phyloP scores from a whole-genome alignment of 1,284 basidiomycete species.

The Psilocybe mexicana region DNA sequence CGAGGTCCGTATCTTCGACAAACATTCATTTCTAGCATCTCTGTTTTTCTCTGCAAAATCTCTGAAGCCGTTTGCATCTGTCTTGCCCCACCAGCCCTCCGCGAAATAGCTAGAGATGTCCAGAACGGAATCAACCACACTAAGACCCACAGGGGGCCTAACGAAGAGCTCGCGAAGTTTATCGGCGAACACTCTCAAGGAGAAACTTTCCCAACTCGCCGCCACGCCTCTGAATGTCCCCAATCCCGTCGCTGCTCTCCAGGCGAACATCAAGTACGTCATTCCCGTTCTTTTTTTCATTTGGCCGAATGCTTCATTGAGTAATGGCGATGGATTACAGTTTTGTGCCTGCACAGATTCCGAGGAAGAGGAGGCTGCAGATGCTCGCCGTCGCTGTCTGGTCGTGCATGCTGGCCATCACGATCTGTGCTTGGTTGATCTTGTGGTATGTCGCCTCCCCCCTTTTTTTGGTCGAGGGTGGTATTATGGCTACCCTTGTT shows the following conservation, averaged over 20 bases:
- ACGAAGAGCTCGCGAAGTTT: slow-evolving; percentile 28
- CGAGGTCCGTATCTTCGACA: not conserved
- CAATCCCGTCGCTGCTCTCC: slow-evolving; percentile 59
- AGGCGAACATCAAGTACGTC: slow-evolving; percentile 70
- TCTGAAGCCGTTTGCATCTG: not conserved
- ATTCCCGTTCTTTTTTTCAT: slow-evolving; percentile 6
- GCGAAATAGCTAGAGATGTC: slow-evolving; percentile 2
- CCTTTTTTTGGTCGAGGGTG: slow-evolving; percentile 4
- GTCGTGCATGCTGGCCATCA: slow-evolving; percentile 79
- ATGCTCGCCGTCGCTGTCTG: slow-evolving; percentile 86
- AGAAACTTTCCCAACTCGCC: slow-evolving; percentile 58
- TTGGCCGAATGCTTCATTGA: not conserved
- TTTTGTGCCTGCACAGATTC: slow-evolving; percentile 74
- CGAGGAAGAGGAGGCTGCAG: slow-evolving; percentile 80
- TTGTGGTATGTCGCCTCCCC: slow-evolving; percentile 61
- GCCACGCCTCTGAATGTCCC: slow-evolving; percentile 44
- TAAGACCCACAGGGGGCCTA: slow-evolving; percentile 7
- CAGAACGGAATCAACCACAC: slow-evolving; percentile 9
- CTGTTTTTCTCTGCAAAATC: not conserved
- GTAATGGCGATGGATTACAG: slow-evolving; percentile 34
- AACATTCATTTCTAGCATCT: not conserved
- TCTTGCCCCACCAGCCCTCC: not conserved
- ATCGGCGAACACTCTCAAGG: slow-evolving; percentile 54
- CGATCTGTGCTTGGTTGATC: slow-evolving; percentile 71
- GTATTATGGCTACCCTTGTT: not conserved